These are phyloP conservation scores for Blastocystis sp. DNA, from an alignment of 352 stramenopile genomes.

Conservation along the genomic window DNA sequence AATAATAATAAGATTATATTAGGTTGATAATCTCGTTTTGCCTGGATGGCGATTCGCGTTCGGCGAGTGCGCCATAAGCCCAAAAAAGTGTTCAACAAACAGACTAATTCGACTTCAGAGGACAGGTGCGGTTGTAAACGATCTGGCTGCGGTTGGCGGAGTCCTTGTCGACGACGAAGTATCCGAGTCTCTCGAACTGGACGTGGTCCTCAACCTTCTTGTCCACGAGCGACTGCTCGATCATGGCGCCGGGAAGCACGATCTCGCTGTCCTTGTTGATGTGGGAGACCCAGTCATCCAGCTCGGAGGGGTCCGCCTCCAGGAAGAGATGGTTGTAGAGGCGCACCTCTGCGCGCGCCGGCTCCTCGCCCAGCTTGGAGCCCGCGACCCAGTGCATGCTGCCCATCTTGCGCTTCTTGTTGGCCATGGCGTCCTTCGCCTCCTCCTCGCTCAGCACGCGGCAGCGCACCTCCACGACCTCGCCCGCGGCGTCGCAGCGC, in stretches of 20 bases:
- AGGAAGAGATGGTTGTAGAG: slow-evolving; percentile 92
- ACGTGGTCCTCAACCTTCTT: slow-evolving; percentile 60
- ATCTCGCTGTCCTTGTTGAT: slow-evolving; percentile 68
- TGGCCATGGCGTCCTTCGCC: slow-evolving; percentile 67
- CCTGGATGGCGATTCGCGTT: too few relatives aligned
- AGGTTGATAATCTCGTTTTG: too few relatives aligned
- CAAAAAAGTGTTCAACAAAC: too few relatives aligned
- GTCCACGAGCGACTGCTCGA: slow-evolving; percentile 68
- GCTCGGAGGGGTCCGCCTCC: slow-evolving; percentile 69
- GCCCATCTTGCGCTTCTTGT: slow-evolving; percentile 77
- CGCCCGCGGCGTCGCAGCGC: slow-evolving; percentile 65
- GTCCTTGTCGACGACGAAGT: slow-evolving; percentile 90
- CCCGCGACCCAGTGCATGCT: slow-evolving; percentile 87
- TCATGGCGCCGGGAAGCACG: slow-evolving; percentile 71
- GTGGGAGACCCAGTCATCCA: slow-evolving; percentile 70
- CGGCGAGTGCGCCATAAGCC: too few relatives aligned
- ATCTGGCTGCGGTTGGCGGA: slow-evolving; percentile 69
- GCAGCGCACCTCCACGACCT: slow-evolving; percentile 36
- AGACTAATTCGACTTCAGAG: slow-evolving; percentile 67
- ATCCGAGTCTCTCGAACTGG: slow-evolving; percentile 93
- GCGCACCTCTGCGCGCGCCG: slow-evolving; percentile 73
- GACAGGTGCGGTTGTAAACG: slow-evolving; percentile 87
- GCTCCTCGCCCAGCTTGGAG: slow-evolving; percentile 65
- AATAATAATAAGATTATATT: too few relatives aligned
- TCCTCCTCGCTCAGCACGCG: slow-evolving; percentile 59